These are phyloP conservation scores for Myrmaecium sp. DNA, from an alignment of 2,329 filamentous ascomycete species.

Conservation along the genomic window DNA sequence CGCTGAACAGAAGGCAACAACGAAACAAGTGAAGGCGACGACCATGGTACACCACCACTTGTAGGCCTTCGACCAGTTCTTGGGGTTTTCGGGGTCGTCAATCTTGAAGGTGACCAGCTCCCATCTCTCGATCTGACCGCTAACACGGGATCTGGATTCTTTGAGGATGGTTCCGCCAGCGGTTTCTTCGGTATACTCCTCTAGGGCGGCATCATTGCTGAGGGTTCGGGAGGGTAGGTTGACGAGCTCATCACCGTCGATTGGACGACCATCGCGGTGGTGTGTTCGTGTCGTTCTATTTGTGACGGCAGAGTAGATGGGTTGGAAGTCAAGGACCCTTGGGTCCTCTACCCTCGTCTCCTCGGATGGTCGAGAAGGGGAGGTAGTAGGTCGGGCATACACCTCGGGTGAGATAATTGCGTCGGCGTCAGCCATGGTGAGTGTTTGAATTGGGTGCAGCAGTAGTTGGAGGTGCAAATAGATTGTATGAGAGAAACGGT, in stretches of 20 bases:
- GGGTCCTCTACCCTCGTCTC: too few relatives aligned
- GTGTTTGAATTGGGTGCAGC: too few relatives aligned
- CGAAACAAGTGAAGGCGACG: slow-evolving; percentile 42
- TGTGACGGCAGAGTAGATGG: too few relatives aligned
- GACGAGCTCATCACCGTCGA: slow-evolving; percentile 25
- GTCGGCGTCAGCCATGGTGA: too few relatives aligned
- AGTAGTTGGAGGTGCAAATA: too few relatives aligned
- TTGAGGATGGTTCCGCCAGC: slow-evolving; percentile 43
- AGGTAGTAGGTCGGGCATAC: too few relatives aligned
- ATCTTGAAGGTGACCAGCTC: slow-evolving; percentile 55
- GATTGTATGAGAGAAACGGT: too few relatives aligned
- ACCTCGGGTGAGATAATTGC: too few relatives aligned
- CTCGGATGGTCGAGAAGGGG: too few relatives aligned
- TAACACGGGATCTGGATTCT: slow-evolving; percentile 36
- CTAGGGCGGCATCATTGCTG: slow-evolving; percentile 35
- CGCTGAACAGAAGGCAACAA: slow-evolving; percentile 29
- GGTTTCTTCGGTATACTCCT: slow-evolving; percentile 51
- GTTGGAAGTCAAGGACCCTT: slow-evolving; percentile 4
- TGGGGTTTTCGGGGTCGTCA: slow-evolving; percentile 60
- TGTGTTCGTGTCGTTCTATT: too few relatives aligned
- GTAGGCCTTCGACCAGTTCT: slow-evolving; percentile 63
- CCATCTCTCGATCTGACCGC: slow-evolving; percentile 31
- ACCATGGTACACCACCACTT: slow-evolving; percentile 76
- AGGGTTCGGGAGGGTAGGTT: slow-evolving; percentile 52
- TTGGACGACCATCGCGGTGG: neutral